A percentile compares a stretch with the other conserved stretches of the same genome.
phyloP scores from a whole-genome alignment of 371 early-diverging fungal genomes.

The Mucor sp. region DNA sequence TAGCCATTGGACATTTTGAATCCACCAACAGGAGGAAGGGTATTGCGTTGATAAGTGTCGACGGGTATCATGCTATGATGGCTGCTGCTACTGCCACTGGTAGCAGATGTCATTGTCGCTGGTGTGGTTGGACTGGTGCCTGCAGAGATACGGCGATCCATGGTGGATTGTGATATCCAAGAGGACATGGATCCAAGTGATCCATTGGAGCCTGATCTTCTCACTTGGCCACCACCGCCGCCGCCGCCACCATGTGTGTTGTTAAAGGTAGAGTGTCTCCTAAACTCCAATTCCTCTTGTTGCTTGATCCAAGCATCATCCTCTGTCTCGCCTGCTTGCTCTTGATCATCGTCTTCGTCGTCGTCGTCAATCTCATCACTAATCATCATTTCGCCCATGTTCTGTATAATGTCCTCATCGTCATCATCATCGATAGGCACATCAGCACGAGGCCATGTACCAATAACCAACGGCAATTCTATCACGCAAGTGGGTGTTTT shows the following conservation, averaged over 20 bases:
- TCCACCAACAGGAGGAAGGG: conserved; percentile 1
- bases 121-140: conserved; percentile 4
- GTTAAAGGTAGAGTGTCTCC: not conserved
- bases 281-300: conserved; percentile 1
- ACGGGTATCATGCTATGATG: conserved; percentile 5
- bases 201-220: conserved; percentile 10
- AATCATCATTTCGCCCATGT: conserved; percentile 28
- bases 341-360: not conserved
- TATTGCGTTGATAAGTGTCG: conserved; percentile 5
- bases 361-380: conserved; percentile 23
- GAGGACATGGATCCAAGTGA: conserved; percentile 8
- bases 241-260: not conserved
- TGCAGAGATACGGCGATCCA: not conserved
- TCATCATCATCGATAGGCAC: conserved; percentile 54
- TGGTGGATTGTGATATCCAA: conserved; percentile 9
- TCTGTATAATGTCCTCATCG: conserved; percentile 31
- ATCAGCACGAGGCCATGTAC: conserved; percentile 50
- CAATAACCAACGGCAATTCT: conserved; percentile 44
- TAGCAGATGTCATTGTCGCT: not conserved
- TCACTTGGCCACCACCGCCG: not conserved
- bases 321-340: not conserved
- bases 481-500: conserved; percentile 10
- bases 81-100: not conserved
- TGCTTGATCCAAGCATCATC: not conserved
- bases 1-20: conserved; percentile 9